Base-by-base conservation (phyloP, 2,329 filamentous ascomycete species). In the Cladosporium colombiae region DNA sequence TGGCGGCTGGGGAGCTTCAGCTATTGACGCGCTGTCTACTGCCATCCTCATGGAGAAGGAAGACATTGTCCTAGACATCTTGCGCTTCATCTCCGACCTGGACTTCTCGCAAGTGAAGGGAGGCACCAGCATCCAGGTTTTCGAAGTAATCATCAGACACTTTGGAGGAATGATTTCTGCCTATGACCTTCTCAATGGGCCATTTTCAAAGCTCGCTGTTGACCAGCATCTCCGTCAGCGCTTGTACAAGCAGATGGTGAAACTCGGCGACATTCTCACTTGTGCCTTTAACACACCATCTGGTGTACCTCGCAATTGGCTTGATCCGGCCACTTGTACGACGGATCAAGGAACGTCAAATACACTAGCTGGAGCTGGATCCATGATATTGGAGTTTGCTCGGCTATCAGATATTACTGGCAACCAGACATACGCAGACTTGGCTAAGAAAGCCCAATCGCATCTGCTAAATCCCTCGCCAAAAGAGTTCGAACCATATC, bases 151-250 rank as follows among this genome's bases (percentile, higher is more conserved):
- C 27, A 73, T 72, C 59, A 66, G 71, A 18, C 69, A 74, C 55
- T 67, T 73, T 23, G 71, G 65, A 5, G 72, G 65, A 21, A 69
- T 74, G 70, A 64, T 74, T 11, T 74, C 70, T 2, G 71, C 69
- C 2, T 70, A 64, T 21, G 71, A 74, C 57, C 65, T 74, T 3
- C 65, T 74, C 2, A 64, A 68, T 37, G 70, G 70, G 18, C 68
- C 72, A 23, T 73, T 31, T 8, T 8, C 29, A 10, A 31, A 8
- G 10, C 57, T 74, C 53, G 66, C 40, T 8, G 52, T 57, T 8
- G 58, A 71, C 23, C 13, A 55, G 5, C 25, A 37, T 10, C 65
- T 74, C 2, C 64, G 66, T 2, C 18, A 68, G 13, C 25, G 52
- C 29, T 5, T 74, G n/a, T 71, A 69, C 57, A 25, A 53, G 13